Conservation (phyloP, 208 protist genomes). For the Crithidia mellificae region DNA sequence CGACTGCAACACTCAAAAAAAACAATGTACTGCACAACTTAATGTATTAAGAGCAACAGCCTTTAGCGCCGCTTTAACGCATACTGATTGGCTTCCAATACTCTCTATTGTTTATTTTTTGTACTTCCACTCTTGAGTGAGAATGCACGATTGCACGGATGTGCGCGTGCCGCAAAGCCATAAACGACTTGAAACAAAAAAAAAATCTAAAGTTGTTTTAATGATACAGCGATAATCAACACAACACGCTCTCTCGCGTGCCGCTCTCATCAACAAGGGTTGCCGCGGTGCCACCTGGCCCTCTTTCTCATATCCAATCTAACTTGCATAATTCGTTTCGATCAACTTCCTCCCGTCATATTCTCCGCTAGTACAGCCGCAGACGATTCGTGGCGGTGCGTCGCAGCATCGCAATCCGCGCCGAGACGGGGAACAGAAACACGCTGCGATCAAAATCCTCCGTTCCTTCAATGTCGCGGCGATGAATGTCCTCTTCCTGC, state of each 20-base stretch:
- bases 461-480: constrained; percentile 62
- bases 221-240: not conserved
- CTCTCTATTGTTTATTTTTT: too few species aligned
- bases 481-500: constrained; percentile 68
- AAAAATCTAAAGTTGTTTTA: not conserved
- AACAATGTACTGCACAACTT: too few species aligned
- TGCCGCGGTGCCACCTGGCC: not conserved
- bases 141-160: not conserved
- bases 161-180: not conserved
- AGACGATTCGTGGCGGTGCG: constrained; percentile 11
- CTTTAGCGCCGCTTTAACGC: too few species aligned
- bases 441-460: constrained; percentile 69
- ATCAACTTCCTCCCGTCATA: not conserved
- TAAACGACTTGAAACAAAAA: not conserved
- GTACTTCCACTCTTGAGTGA: too few species aligned
- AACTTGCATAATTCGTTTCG: too few species aligned
- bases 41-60: too few species aligned
- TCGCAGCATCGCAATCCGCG: constrained; percentile 47
- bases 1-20: too few species aligned
- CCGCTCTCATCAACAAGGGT: too few species aligned
- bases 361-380: not conserved
- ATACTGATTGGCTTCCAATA: too few species aligned
- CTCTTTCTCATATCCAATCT: not conserved
- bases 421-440: constrained; percentile 56
- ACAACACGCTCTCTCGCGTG: not conserved